These are phyloP conservation scores for Prunus mira DNA, from an alignment of 306 rosid species.

Conservation along the genomic window DNA sequence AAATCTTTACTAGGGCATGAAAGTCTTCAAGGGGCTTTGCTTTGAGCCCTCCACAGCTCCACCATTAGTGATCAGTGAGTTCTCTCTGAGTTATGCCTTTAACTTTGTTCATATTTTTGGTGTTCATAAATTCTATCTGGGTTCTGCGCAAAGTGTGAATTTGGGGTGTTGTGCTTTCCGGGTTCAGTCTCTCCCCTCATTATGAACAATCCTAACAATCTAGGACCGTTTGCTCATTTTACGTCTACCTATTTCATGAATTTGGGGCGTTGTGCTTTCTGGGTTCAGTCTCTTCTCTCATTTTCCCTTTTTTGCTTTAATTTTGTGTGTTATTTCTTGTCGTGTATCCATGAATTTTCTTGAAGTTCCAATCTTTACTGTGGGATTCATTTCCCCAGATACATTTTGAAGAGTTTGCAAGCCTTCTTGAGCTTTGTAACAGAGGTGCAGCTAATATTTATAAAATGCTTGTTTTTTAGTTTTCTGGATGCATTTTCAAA, in stretches of 20 bases:
- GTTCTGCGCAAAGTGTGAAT: slow-evolving; percentile 18
- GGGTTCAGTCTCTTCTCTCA: slow-evolving; percentile 4
- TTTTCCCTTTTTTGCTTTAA: slow-evolving; percentile 11
- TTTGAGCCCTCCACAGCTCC: slow-evolving; percentile 53
- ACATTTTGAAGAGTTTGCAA: background rate
- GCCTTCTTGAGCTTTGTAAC: background rate
- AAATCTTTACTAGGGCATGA: slow-evolving; percentile 78
- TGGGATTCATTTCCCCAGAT: background rate
- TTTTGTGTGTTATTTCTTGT: slow-evolving; percentile 7
- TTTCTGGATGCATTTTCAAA: slow-evolving; percentile 1
- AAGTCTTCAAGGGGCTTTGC: slow-evolving; percentile 39
- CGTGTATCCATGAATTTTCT: slow-evolving; percentile 10
- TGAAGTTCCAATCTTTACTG: slow-evolving; percentile 15
- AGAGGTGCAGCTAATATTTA: background rate
- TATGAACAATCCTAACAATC: slow-evolving; percentile 8
- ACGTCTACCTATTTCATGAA: slow-evolving; percentile 14
- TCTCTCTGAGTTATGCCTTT: slow-evolving; percentile 7
- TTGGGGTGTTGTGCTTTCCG: slow-evolving; percentile 14
- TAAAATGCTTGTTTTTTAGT: background rate
- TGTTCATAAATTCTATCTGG: slow-evolving; percentile 11
- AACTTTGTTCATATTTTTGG: slow-evolving; percentile 19
- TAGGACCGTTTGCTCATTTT: slow-evolving; percentile 30
- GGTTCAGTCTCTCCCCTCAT: slow-evolving; percentile 25
- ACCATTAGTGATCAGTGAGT: slow-evolving; percentile 73
- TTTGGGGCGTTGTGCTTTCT: slow-evolving; percentile 22